Evolutionary conservation across 208 protist species (phyloP).

Genomic region (Lotmaria passim): DNA sequence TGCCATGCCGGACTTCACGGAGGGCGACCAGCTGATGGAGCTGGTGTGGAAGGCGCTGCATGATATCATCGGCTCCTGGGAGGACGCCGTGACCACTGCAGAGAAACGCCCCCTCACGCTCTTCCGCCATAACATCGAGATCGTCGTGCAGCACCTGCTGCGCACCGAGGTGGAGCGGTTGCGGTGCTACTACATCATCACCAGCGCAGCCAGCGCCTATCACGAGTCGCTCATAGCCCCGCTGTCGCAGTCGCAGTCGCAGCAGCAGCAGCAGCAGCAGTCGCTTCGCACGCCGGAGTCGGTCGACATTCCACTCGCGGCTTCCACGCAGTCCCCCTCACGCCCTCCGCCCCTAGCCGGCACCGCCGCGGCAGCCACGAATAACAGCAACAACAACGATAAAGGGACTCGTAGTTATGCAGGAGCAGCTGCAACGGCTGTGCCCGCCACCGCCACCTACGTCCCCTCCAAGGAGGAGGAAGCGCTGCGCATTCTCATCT

Average conservation of each 20-base stretch:
- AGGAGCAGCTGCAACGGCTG: no score
- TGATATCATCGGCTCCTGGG: conserved; percentile 37
- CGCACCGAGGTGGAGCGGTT: conserved; percentile 72
- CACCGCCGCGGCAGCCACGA: not conserved
- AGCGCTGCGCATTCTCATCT: conserved; percentile 61
- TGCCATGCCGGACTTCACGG: conserved; percentile 58
- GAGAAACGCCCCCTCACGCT: conserved; percentile 38
- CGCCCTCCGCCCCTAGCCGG: conserved; percentile 2
- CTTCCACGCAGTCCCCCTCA: not conserved
- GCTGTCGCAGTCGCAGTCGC: not conserved
- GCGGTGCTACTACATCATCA: conserved; percentile 69
- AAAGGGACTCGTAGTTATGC: not conserved
- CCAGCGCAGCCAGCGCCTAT: conserved; percentile 35
- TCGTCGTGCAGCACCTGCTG: conserved; percentile 66
- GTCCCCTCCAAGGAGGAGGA: conserved; percentile 71
- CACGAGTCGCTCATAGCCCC: conserved; percentile 25
- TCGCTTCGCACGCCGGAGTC: conserved; percentile 21
- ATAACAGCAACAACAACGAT: not conserved
- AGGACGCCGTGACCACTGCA: conserved; percentile 17
- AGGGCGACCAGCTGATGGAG: conserved; percentile 73
- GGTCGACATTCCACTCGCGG: conserved; percentile 8
- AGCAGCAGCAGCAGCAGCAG: conserved; percentile 11
- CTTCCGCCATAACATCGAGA: conserved; percentile 70
- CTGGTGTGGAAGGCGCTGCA: conserved; percentile 78
- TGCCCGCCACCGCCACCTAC: conserved; percentile 30